Conservation (phyloP, 306 rosid species). For the Comarum palustre region DNA sequence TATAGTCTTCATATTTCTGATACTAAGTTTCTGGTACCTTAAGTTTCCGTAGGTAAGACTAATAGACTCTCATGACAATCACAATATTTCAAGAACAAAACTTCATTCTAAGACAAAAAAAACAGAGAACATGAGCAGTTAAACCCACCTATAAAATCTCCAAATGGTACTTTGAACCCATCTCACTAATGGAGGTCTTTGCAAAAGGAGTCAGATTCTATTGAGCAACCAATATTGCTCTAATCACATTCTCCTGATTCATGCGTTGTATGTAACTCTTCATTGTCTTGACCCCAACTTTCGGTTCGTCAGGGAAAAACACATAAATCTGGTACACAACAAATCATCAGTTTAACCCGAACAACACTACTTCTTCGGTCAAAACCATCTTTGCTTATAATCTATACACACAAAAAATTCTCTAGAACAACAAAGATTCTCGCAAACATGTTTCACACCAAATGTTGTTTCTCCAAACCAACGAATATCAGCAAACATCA, state of each 20-base stretch:
- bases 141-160: slow-evolving; percentile 75
- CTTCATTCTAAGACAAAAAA: neutral
- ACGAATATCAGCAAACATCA: neutral
- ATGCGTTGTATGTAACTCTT: slow-evolving; percentile 55
- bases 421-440: neutral
- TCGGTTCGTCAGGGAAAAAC: slow-evolving; percentile 63
- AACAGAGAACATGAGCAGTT: neutral
- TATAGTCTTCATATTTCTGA: neutral
- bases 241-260: slow-evolving; percentile 61
- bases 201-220: slow-evolving; percentile 57
- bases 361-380: slow-evolving; percentile 59
- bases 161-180: slow-evolving; percentile 48
- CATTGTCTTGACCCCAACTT: slow-evolving; percentile 57
- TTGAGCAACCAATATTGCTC: slow-evolving; percentile 63
- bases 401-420: neutral
- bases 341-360: too few relatives aligned
- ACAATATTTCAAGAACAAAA: neutral
- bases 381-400: slow-evolving; percentile 41
- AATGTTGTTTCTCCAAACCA: neutral
- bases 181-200: slow-evolving; percentile 36
- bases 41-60: neutral
- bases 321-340: slow-evolving; percentile 54
- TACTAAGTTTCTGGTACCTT: neutral
- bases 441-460: neutral
- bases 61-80: neutral